Base-by-base conservation (phyloP, 1,284 basidiomycete species). In the Leccinum griseonigrum region DNA sequence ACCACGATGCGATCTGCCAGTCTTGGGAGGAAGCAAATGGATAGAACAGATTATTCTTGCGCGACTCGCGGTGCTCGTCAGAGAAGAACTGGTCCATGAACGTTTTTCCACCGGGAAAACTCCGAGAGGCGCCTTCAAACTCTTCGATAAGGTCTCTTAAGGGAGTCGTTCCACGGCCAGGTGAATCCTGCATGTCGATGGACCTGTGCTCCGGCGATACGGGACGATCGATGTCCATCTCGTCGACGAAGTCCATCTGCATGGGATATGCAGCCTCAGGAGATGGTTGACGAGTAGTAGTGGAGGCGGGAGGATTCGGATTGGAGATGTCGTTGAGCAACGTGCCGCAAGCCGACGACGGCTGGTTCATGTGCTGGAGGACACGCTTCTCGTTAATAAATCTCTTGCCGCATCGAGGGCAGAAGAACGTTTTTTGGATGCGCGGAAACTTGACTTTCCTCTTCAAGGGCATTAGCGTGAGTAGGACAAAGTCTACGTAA, bases 341-440 rank as follows among this genome's bases (percentile, higher is more conserved):
- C 9, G 56, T 32, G 4, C 36, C 8, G 8, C 59, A 59, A 43
- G 29, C 57, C 2, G 29, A 59, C 11, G 9, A 59, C 5, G 59
- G 50, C 28, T 60, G 50, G n/a, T 60, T 60, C 59, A 60, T 60
- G n/a, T 60, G 59, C 31, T 60, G 38, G 22, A 52, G 57, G 31
- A 60, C 13, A n/a, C 10, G 13, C 7, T 18, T 59, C 10, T 60
- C 50, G 16, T 48, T 48, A 43, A 48, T 3, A 26, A 60, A 60
- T 36, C 59, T 53, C 28, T 53, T 60, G 3, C 59, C 22, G 10
- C 57, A 59, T 48, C 8, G 6, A n/a, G 40, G 60, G 31, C 56
- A 58, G 18, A 59, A 48, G 2, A 16, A 59, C 2, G 40, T 59
- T 40, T 60, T 60, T n/a, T 43, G 48, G 13, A 22, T 9, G 8